These are phyloP conservation scores for Colletotrichum plurivorum DNA, from an alignment of 2,329 filamentous ascomycete species.

Conservation along the genomic window DNA sequence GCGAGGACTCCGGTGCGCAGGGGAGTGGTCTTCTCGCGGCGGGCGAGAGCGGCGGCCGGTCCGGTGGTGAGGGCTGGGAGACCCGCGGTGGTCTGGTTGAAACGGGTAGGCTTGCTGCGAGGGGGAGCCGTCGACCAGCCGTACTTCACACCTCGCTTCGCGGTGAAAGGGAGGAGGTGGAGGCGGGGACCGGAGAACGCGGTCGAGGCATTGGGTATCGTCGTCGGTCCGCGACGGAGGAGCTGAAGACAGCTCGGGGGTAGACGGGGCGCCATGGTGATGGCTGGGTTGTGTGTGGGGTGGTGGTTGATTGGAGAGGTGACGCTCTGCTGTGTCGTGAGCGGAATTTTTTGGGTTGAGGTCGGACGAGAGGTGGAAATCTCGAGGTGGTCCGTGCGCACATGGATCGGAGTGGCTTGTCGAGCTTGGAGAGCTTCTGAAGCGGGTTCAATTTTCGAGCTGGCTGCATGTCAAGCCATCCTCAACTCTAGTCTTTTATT, in stretches of 20 bases:
- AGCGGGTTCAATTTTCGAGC: slow-evolving; percentile 1
- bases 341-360: slow-evolving; percentile 41
- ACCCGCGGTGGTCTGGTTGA: slow-evolving; percentile 71
- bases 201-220: slow-evolving; percentile 27
- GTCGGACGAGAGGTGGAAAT: slow-evolving; percentile 34
- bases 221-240: slow-evolving; percentile 27
- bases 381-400: slow-evolving; percentile 33
- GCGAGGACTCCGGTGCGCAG: slow-evolving; percentile 86
- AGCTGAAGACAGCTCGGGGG: slow-evolving; percentile 40
- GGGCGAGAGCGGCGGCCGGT: slow-evolving; percentile 72
- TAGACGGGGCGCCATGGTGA: slow-evolving; percentile 41
- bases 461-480: too few relatives aligned
- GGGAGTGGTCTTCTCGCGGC: slow-evolving; percentile 71
- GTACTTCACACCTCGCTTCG: slow-evolving; percentile 67
- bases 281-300: slow-evolving; percentile 1
- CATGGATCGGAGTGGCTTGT: slow-evolving; percentile 8
- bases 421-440: slow-evolving; percentile 1
- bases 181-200: slow-evolving; percentile 45
- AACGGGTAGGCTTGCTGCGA: slow-evolving; percentile 67
- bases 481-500: too few relatives aligned
- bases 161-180: slow-evolving; percentile 61
- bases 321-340: slow-evolving; percentile 12
- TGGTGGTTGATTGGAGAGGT: slow-evolving; percentile 7
- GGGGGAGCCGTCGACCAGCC: slow-evolving; percentile 72
- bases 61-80: slow-evolving; percentile 70